Evolutionary conservation across 257 asterid species (phyloP).

Genomic region (Pogostemon cablin): DNA sequence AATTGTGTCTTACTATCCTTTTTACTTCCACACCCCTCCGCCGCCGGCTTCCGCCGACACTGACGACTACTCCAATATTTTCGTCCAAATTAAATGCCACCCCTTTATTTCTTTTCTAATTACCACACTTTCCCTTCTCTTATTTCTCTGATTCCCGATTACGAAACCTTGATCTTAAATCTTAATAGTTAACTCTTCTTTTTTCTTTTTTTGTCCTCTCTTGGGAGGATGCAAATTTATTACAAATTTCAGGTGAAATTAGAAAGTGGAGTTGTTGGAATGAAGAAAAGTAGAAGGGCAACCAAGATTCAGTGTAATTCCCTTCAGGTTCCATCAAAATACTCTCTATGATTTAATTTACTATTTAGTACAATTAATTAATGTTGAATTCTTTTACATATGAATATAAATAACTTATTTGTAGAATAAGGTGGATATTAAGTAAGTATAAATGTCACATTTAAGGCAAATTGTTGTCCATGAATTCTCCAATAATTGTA

Average conservation of each 20-base stretch:
- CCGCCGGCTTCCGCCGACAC: conserved; percentile 25
- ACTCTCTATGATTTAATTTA: not conserved
- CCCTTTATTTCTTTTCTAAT: conserved; percentile 21
- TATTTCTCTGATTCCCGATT: conserved; percentile 26
- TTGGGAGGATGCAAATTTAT: conserved; percentile 10
- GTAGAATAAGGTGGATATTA: conserved; percentile 29
- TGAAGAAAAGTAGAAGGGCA: not conserved
- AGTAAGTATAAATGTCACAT: conserved; percentile 24
- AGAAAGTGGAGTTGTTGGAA: conserved; percentile 8
- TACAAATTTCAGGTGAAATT: conserved; percentile 36
- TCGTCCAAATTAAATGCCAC: conserved; percentile 32
- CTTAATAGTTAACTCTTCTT: not conserved
- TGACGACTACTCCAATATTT: conserved; percentile 25
- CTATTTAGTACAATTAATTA: too few relatives aligned
- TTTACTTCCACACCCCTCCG: conserved; percentile 50
- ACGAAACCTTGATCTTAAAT: conserved; percentile 2
- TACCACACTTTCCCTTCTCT: conserved; percentile 29
- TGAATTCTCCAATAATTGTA: conserved; percentile 35
- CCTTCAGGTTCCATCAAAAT: conserved; percentile 17
- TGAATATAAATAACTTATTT: too few relatives aligned
- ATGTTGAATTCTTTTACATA: not conserved
- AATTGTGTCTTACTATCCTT: conserved; percentile 58
- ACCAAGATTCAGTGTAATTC: conserved; percentile 36
- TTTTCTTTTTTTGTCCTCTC: not conserved
- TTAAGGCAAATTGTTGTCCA: conserved; percentile 39